Conservation (phyloP, 805 yeast genomes). For the Candida maris region DNA sequence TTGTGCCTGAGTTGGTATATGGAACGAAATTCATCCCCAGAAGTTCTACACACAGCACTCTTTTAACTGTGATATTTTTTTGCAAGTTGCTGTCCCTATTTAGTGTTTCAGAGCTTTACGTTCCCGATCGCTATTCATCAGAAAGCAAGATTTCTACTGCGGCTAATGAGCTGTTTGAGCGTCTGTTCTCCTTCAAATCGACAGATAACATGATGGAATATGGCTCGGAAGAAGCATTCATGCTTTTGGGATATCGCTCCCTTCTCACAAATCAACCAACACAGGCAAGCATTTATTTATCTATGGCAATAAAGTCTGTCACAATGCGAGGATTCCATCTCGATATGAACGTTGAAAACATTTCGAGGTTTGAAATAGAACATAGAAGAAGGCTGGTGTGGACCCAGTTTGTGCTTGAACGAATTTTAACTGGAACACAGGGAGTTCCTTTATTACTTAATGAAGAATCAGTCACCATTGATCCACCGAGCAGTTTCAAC, state of each 20-base stretch:
- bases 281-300: constrained; percentile 67
- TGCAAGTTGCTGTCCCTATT: constrained; percentile 63
- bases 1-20: constrained; percentile 5
- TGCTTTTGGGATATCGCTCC: too few species aligned
- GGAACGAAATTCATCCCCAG: constrained; percentile 1
- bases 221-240: not conserved
- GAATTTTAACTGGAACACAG: constrained; percentile 69
- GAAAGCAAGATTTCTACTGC: too few species aligned
- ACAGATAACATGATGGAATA: not conserved
- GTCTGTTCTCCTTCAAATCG: not conserved
- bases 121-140: too few species aligned
- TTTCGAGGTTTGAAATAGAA: constrained; percentile 42
- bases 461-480: constrained; percentile 68
- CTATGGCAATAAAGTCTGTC: constrained; percentile 61
- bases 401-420: constrained; percentile 30
- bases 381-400: constrained; percentile 32
- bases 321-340: constrained; percentile 68
- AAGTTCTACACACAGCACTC: constrained; percentile 39
- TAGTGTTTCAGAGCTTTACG: constrained; percentile 72
- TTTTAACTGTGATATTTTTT: constrained; percentile 64
- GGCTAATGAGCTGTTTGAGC: not conserved
- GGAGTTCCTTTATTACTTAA: constrained; percentile 69
- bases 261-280: too few species aligned
- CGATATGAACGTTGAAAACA: constrained; percentile 56
- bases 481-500: constrained; percentile 59